phyloP scores from a whole-genome alignment of 257 asterid species.

The Avicennia marina region DNA sequence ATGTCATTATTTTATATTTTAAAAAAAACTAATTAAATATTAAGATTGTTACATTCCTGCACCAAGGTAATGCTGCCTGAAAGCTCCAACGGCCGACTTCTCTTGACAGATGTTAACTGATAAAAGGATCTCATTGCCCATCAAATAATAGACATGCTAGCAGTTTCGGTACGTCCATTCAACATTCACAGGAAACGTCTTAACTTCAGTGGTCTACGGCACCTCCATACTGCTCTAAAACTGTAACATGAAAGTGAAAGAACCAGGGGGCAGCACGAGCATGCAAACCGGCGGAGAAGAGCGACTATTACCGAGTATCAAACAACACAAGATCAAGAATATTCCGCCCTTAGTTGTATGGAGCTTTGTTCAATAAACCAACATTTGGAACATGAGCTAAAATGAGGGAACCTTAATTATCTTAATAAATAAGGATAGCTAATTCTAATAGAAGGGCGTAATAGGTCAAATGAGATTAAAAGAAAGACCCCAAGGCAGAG shows the following conservation, averaged over 20 bases:
- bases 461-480: constrained; percentile 1
- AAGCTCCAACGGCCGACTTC: too few relatives aligned
- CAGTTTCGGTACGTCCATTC: not conserved
- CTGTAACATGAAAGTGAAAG: not conserved
- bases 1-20: too few relatives aligned
- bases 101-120: too few relatives aligned
- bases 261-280: not conserved
- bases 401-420: not conserved
- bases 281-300: too few relatives aligned
- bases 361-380: not conserved
- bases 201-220: not conserved
- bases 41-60: too few relatives aligned
- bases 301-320: not conserved
- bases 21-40: too few relatives aligned
- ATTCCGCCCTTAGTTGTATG: not conserved
- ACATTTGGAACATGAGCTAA: constrained; percentile 13
- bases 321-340: constrained; percentile 13
- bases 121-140: not conserved
- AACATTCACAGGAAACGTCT: not conserved
- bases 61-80: too few relatives aligned
- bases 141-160: not conserved
- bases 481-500: constrained; percentile 11
- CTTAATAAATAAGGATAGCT: not conserved
- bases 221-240: not conserved
- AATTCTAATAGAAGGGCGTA: too few relatives aligned